These are phyloP conservation scores for Aureobasidium subglaciale DNA, from an alignment of 2,329 filamentous ascomycete species.

Conservation along the genomic window DNA sequence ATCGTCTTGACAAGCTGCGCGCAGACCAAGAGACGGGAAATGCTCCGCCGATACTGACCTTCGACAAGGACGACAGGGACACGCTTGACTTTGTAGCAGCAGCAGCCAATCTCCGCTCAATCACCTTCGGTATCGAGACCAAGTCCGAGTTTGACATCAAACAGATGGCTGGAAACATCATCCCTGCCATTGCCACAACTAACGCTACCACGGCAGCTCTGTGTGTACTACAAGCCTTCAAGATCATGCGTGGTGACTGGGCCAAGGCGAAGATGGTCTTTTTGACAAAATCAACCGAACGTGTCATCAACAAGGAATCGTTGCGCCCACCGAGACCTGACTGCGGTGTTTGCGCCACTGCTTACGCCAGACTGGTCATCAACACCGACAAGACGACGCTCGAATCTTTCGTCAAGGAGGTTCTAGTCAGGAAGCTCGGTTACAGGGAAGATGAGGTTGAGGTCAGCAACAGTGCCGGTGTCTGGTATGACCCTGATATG, in stretches of 20 bases:
- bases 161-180: constrained; percentile 98
- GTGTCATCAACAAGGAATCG: constrained; percentile 50
- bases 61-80: constrained; percentile 95
- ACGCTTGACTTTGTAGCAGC: constrained; percentile 91
- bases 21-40: constrained; percentile 43
- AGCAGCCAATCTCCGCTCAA: constrained; percentile 80
- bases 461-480: constrained; percentile 63
- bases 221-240: constrained; percentile 88
- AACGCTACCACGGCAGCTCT: constrained; percentile 93
- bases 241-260: constrained; percentile 70
- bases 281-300: constrained; percentile 58
- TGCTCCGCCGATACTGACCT: constrained; percentile 60
- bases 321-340: constrained; percentile 63
- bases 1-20: constrained; percentile 61
- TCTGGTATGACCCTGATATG: constrained; percentile 86
- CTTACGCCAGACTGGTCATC: constrained; percentile 58
- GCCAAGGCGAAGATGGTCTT: constrained; percentile 76
- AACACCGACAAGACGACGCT: constrained; percentile 69
- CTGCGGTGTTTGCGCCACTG: constrained; percentile 76
- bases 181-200: constrained; percentile 94
- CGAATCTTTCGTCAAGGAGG: constrained; percentile 67
- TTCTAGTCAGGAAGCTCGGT: constrained; percentile 62
- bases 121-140: constrained; percentile 78
- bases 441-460: constrained; percentile 74
- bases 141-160: constrained; percentile 96